Evolutionary conservation across 2,329 filamentous ascomycete species (phyloP).

Genomic region (Teratosphaeria gauchensis): DNA sequence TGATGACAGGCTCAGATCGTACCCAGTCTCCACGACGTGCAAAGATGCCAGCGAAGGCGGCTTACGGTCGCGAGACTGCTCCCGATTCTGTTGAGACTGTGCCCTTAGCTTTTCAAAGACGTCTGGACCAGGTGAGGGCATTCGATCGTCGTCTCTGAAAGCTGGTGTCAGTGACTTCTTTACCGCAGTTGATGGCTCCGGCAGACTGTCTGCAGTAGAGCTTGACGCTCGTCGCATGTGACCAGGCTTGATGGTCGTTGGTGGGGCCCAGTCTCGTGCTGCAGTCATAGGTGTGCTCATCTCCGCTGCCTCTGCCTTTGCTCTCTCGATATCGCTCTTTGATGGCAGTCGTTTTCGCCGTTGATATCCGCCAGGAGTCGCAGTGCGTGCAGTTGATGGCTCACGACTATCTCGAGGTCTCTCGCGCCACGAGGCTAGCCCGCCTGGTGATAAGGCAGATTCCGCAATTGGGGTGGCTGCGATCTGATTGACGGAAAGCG

Average conservation of each 20-base stretch:
- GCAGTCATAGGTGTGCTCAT: slow-evolving; percentile 52
- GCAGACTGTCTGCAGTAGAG: slow-evolving; percentile 8
- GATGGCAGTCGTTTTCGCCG: slow-evolving; percentile 59
- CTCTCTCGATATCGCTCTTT: slow-evolving; percentile 31
- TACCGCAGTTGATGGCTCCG: slow-evolving; percentile 20
- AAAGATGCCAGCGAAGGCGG: slow-evolving; percentile 16
- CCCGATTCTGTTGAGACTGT: slow-evolving; percentile 29
- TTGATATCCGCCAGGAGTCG: slow-evolving; percentile 50
- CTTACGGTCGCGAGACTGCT: background rate
- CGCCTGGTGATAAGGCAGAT: slow-evolving; percentile 57
- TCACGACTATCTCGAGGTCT: slow-evolving; percentile 33
- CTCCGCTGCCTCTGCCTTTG: slow-evolving; percentile 50
- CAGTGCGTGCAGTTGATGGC: slow-evolving; percentile 44
- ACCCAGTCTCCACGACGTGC: slow-evolving; percentile 35
- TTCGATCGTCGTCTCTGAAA: slow-evolving; percentile 31
- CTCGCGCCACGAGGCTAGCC: slow-evolving; percentile 32
- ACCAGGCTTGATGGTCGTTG: background rate
- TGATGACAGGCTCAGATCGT: slow-evolving; percentile 18
- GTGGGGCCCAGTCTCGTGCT: slow-evolving; percentile 40
- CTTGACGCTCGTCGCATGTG: slow-evolving; percentile 15
- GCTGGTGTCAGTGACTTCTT: slow-evolving; percentile 9
- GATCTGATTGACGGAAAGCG: slow-evolving; percentile 59
- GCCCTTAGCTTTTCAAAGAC: slow-evolving; percentile 55
- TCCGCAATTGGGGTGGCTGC: slow-evolving; percentile 80
- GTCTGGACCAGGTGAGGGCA: slow-evolving; percentile 60